Conservation (phyloP, 208 protist genomes). For the Crithidia fasciculata region DNA sequence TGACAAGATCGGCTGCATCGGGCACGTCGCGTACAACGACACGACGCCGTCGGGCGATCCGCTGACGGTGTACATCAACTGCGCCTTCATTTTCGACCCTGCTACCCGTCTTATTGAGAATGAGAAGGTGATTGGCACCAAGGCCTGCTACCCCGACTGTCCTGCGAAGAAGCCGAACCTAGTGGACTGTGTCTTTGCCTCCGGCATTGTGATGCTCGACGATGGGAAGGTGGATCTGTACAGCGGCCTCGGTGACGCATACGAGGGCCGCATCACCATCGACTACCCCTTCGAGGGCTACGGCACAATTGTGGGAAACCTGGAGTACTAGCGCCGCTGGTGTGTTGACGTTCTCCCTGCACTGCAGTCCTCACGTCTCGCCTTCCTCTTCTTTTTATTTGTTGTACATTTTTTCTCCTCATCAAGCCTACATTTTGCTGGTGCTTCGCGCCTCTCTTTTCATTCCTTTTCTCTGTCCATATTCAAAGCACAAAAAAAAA, state of each 20-base stretch:
- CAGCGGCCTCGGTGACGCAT: slow-evolving; percentile 67
- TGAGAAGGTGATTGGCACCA: slow-evolving; percentile 58
- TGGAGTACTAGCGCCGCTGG: slow-evolving; percentile 28
- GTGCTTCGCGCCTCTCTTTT: too few relatives aligned
- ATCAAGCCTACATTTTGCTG: too few relatives aligned
- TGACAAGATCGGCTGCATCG: slow-evolving; percentile 69
- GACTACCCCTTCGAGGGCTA: slow-evolving; percentile 76
- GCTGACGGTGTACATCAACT: slow-evolving; percentile 64
- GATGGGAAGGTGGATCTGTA: slow-evolving; percentile 77
- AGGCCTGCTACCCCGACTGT: slow-evolving; percentile 58
- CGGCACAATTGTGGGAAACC: slow-evolving; percentile 49
- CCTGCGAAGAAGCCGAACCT: slow-evolving; percentile 51
- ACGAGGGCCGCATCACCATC: slow-evolving; percentile 69
- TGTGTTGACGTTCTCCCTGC: too few relatives aligned
- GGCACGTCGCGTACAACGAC: slow-evolving; percentile 67
- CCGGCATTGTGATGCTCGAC: slow-evolving; percentile 67
- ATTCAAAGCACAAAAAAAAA: too few relatives aligned
- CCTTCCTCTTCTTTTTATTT: not conserved
- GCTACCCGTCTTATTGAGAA: slow-evolving; percentile 37
- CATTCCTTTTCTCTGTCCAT: too few relatives aligned
- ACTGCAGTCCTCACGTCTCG: not conserved
- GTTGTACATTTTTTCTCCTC: not conserved
- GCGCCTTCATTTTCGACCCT: slow-evolving; percentile 65
- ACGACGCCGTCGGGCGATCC: slow-evolving; percentile 36
- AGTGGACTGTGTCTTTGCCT: slow-evolving; percentile 61